These are phyloP conservation scores for Afroboletus lepidellus DNA, from an alignment of 1,284 basidiomycete genomes.

Conservation along the genomic window DNA sequence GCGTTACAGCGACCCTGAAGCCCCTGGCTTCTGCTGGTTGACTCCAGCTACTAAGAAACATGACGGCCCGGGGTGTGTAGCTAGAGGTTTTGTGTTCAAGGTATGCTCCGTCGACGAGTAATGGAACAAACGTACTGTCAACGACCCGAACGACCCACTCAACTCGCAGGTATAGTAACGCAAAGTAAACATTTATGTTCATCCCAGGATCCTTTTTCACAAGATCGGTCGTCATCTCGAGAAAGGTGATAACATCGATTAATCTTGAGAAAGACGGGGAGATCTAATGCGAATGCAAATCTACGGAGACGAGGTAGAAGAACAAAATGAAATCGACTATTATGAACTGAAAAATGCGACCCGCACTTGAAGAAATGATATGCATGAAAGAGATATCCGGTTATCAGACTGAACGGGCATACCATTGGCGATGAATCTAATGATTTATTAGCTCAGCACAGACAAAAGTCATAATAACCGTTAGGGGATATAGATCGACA, in stretches of 20 bases:
- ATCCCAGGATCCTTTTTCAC: background rate
- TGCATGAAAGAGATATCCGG: too few species aligned
- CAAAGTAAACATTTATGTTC: background rate
- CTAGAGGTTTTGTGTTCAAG: background rate
- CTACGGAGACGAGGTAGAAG: background rate
- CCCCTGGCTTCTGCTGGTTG: background rate
- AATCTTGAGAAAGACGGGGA: background rate
- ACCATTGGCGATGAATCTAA: background rate
- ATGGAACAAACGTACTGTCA: background rate
- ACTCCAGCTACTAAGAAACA: background rate
- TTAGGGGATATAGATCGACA: background rate
- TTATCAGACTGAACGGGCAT: background rate
- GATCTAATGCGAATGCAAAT: background rate
- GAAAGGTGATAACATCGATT: background rate
- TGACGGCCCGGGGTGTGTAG: background rate
- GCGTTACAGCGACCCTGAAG: background rate
- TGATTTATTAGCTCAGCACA: too few species aligned
- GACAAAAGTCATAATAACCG: too few species aligned
- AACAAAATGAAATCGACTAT: background rate
- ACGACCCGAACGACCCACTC: background rate
- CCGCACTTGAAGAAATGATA: background rate
- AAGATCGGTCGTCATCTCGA: background rate
- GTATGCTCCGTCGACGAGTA: too few species aligned
- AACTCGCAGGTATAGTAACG: background rate
- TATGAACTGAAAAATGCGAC: background rate